Evolutionary conservation across 148 eudicot genomes (phyloP).

Genomic region (Gaultheria prostrata): DNA sequence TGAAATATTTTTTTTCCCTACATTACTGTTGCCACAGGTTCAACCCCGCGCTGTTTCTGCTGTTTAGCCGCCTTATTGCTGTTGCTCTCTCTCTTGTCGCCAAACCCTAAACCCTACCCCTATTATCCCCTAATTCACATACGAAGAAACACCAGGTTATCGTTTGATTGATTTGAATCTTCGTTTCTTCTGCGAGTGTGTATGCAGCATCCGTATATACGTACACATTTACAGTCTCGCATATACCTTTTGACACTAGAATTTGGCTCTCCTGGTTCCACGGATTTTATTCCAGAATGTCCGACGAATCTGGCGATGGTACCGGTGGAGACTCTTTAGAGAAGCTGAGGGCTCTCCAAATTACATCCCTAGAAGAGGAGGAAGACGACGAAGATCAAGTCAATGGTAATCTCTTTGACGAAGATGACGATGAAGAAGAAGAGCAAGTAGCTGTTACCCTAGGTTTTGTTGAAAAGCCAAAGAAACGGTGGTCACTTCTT

Average conservation of each 20-base stretch:
- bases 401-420: conserved; percentile 6
- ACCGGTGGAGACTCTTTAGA: conserved; percentile 31
- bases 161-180: not conserved
- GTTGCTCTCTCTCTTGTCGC: not conserved
- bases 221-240: not conserved
- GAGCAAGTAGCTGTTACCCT: conserved; percentile 39
- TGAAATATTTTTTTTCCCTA: too few species aligned
- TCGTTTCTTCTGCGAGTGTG: not conserved
- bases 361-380: conserved; percentile 53
- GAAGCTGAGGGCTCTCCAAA: conserved; percentile 39
- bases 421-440: conserved; percentile 38
- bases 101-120: conserved; percentile 3
- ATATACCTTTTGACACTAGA: not conserved
- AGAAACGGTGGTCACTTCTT: conserved; percentile 40
- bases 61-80: not conserved
- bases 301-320: not conserved
- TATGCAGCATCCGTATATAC: not conserved
- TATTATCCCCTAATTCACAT: not conserved
- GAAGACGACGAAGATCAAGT: conserved; percentile 32
- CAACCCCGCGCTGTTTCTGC: not conserved
- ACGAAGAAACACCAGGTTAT: not conserved
- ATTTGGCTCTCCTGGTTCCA: not conserved
- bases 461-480: conserved; percentile 70
- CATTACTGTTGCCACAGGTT: too few species aligned
- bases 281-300: conserved; percentile 8